Evolutionary conservation across 345 rosid genomes (phyloP).

Genomic region (Theobroma cacao): DNA sequence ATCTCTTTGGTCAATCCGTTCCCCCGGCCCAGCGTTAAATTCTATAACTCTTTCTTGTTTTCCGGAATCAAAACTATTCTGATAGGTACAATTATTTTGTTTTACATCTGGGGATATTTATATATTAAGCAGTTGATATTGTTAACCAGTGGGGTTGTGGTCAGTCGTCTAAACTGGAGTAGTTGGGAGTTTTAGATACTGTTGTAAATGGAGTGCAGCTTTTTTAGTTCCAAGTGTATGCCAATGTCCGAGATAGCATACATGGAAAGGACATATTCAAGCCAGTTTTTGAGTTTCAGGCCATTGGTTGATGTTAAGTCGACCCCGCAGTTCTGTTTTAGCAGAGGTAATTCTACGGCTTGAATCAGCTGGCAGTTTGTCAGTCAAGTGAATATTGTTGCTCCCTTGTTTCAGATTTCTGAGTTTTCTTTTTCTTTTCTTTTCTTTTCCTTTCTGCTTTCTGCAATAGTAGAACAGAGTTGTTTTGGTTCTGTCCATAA

Average conservation of each 20-base stretch:
- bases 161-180: neutral
- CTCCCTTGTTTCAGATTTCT: neutral
- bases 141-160: neutral
- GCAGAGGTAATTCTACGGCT: slow-evolving; percentile 31
- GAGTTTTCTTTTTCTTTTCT: neutral
- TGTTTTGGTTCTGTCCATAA: neutral
- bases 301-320: slow-evolving; percentile 26
- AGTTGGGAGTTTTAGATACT: slow-evolving; percentile 1
- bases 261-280: slow-evolving; percentile 27
- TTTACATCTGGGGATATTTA: neutral
- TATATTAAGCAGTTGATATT: neutral
- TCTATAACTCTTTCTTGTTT: slow-evolving; percentile 33
- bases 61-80: neutral
- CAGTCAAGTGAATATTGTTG: neutral
- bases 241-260: slow-evolving; percentile 33
- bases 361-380: neutral
- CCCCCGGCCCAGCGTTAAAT: slow-evolving; percentile 11
- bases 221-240: slow-evolving; percentile 28
- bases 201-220: slow-evolving; percentile 44
- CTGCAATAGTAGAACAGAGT: neutral
- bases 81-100: neutral
- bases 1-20: slow-evolving; percentile 13
- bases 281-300: slow-evolving; percentile 22
- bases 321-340: slow-evolving; percentile 33
- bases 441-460: neutral